Percentiles rank a stretch among this genome's conserved stretches.
These are phyloP conservation scores for Centrapalus pauciflorus DNA, from an alignment of 129 eudicot genomes.

Conservation along the genomic window DNA sequence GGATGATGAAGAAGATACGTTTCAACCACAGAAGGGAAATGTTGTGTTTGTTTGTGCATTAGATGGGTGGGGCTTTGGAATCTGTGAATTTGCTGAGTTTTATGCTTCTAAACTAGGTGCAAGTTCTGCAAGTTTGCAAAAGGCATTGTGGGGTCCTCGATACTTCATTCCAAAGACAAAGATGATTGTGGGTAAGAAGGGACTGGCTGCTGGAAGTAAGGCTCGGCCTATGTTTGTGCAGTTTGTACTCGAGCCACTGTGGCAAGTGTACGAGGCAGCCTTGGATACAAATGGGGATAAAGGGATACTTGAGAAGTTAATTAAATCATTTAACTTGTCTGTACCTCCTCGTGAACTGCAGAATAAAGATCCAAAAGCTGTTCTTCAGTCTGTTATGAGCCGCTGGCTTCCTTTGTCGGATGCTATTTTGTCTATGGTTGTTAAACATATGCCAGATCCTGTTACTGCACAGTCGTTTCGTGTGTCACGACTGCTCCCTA, in stretches of 20 bases:
- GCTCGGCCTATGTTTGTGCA: slow-evolving; percentile 87
- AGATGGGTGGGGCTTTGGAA: slow-evolving; percentile 96
- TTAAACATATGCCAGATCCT: slow-evolving; percentile 79
- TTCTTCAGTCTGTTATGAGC: slow-evolving; percentile 86
- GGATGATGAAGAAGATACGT: slow-evolving; percentile 89
- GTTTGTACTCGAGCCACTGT: slow-evolving; percentile 75
- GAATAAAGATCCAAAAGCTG: slow-evolving; percentile 70
- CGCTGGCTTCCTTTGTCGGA: slow-evolving; percentile 92
- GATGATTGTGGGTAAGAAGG: slow-evolving; percentile 81
- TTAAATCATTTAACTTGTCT: slow-evolving; percentile 56
- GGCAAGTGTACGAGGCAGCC: slow-evolving; percentile 82
- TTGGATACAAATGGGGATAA: slow-evolving; percentile 64
- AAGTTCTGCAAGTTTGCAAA: slow-evolving; percentile 48
- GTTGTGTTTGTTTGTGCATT: slow-evolving; percentile 88
- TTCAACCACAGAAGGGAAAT: slow-evolving; percentile 96
- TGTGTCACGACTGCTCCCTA: slow-evolving; percentile 77
- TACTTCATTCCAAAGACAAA: slow-evolving; percentile 69
- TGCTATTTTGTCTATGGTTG: slow-evolving; percentile 81
- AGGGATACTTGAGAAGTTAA: slow-evolving; percentile 61
- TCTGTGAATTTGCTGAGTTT: slow-evolving; percentile 71
- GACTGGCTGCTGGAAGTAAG: slow-evolving; percentile 49
- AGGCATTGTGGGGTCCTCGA: slow-evolving; percentile 90
- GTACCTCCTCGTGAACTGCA: slow-evolving; percentile 83
- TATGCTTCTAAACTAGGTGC: slow-evolving; percentile 76
- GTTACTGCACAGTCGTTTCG: slow-evolving; percentile 66